Base-by-base conservation (phyloP, 371 early-diverging fungal species). In the Dinochytrium kinnereticum region DNA sequence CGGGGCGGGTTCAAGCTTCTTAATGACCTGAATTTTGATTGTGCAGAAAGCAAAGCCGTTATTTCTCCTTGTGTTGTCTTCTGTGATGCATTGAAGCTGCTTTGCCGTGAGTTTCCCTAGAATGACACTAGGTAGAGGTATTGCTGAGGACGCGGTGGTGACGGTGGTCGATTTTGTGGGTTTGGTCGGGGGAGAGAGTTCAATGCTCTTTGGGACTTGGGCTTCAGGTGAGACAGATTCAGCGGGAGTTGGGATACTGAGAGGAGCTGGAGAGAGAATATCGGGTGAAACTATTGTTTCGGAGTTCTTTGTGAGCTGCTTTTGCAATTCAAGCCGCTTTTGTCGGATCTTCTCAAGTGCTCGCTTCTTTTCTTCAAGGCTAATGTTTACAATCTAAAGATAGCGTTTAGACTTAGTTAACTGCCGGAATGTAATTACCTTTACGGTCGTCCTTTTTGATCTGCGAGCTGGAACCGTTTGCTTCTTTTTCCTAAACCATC, bases 281-380 rank as follows among this genome's bases (percentile, higher is more conserved):
- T 13, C 19, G 19, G 44, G 44, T 44, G 44, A 19, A 44, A 19
- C 44, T 44, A 13, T 19, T 55, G 57, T 55, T 55, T 19, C 57
- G 26, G 57, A 7, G 57, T 7, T 24, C 7, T 26, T 26, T 26
- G 31, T 61, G 61, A 61, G 61, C 36, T 61, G 31, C 36, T 61
- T 61, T 61, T 61, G 31, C 13, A 61, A 36, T 37, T 61, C 34
- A 34, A 61, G 61, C 10, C 61, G 61, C 61, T 61, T 61, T 34
- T 61, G 36, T 17, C 61, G 30, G 61, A 61, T 61, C 34, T 37
- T 28, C 36, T 61, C 10, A 3, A 37, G 15, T 17, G 24, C 17
- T 26, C 26, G 10, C 26, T 53, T 53, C 55, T 53, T 53, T 26
- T 53, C 55, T 26, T 53, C 55, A 5, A 53, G 5, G 55, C 13